Conservation (phyloP, 73 alveolate genomes). For the Paramecium tetraurelia region DNA sequence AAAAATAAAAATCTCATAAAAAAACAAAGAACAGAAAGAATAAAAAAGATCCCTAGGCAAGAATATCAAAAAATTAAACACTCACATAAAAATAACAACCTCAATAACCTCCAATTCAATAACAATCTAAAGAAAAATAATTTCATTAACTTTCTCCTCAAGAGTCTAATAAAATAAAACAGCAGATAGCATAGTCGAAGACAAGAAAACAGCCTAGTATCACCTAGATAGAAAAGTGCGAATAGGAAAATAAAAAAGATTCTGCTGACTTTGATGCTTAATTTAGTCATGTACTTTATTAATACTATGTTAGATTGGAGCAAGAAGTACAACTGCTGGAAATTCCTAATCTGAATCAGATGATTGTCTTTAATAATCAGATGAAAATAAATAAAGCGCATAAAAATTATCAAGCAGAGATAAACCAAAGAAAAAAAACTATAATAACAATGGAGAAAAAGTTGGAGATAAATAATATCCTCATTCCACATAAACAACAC, state of each 20-base stretch:
- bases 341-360: conserved; percentile 11
- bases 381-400: not conserved
- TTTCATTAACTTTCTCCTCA: not conserved
- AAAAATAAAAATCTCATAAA: not conserved
- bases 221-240: not conserved
- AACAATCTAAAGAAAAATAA: not conserved
- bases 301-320: not conserved
- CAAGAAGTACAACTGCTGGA: conserved; percentile 27
- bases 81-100: not conserved
- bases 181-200: not conserved
- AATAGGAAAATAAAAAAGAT: not conserved
- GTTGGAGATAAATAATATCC: conserved; percentile 1
- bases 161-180: not conserved
- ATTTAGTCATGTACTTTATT: not conserved
- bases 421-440: not conserved
- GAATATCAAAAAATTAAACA: not conserved
- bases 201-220: not conserved
- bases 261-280: not conserved
- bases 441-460: not conserved
- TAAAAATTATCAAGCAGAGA: not conserved
- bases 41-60: not conserved
- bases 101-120: not conserved
- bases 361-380: not conserved
- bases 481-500: conserved; percentile 15
- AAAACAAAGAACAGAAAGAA: not conserved